Evolutionary conservation across 768 basidiomycete species (phyloP).

Genomic region (Fibroporia radiculosa): DNA sequence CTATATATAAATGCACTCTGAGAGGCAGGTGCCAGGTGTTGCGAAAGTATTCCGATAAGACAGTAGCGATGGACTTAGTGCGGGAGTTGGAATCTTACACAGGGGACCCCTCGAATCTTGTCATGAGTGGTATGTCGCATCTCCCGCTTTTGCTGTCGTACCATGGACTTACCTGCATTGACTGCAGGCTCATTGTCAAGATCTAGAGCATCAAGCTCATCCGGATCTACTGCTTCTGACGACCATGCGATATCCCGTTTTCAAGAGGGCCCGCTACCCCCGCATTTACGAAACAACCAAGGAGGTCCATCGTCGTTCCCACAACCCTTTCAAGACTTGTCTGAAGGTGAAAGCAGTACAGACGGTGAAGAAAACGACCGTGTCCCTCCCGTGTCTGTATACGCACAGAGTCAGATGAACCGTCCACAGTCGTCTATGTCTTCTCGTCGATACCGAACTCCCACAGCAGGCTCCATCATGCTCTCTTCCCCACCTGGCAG

Average conservation of each 20-base stretch:
- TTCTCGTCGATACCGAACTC: slow-evolving; percentile 72
- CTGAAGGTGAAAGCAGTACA: slow-evolving; percentile 14
- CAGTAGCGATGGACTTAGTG: slow-evolving; percentile 64
- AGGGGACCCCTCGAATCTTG: slow-evolving; percentile 57
- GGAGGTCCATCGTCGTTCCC: background rate
- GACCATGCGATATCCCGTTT: slow-evolving; percentile 18
- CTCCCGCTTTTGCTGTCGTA: slow-evolving; percentile 4
- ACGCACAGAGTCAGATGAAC: slow-evolving; percentile 31
- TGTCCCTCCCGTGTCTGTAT: slow-evolving; percentile 24
- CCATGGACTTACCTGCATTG: background rate
- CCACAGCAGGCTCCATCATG: slow-evolving; percentile 53
- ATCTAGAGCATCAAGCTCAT: slow-evolving; percentile 55
- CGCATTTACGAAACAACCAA: slow-evolving; percentile 4
- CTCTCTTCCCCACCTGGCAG: slow-evolving; percentile 37
- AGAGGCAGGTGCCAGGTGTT: slow-evolving; percentile 71
- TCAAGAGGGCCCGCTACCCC: slow-evolving; percentile 6
- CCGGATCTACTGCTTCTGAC: slow-evolving; percentile 55
- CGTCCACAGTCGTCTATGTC: slow-evolving; percentile 77
- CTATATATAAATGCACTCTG: background rate
- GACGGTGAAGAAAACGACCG: slow-evolving; percentile 41
- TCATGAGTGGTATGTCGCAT: slow-evolving; percentile 56
- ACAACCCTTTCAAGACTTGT: slow-evolving; percentile 5
- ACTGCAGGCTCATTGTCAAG: slow-evolving; percentile 31
- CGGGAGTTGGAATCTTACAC: slow-evolving; percentile 72
- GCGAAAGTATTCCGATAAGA: slow-evolving; percentile 78